These are phyloP conservation scores for Scenedesmus sp. DNA, from an alignment of 163 green algal species.

Conservation along the genomic window DNA sequence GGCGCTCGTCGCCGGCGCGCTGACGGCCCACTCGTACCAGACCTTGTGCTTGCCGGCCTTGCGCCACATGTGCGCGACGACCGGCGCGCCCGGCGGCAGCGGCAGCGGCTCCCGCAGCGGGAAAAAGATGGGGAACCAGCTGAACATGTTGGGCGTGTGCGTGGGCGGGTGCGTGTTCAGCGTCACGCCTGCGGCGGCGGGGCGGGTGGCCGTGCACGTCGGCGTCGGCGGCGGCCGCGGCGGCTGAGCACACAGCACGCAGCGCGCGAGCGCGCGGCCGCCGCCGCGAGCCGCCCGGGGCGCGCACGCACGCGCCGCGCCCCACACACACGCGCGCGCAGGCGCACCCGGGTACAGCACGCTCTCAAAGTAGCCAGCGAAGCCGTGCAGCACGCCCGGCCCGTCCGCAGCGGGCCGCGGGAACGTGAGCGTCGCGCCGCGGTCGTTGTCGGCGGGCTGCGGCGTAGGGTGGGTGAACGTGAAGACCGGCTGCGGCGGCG, in stretches of 20 bases:
- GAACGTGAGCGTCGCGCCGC: conserved; percentile 60
- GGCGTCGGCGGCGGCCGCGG: too few relatives aligned
- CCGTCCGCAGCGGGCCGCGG: conserved; percentile 43
- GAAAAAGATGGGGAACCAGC: conserved; percentile 98
- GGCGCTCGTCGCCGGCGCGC: conserved; percentile 54
- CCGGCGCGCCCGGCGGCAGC: conserved; percentile 55
- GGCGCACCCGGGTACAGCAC: conserved; percentile 79
- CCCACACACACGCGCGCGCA: too few relatives aligned
- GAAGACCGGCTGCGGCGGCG: conserved; percentile 80
- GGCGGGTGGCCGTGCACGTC: too few relatives aligned
- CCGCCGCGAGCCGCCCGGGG: too few relatives aligned
- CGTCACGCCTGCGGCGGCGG: conserved; percentile 59
- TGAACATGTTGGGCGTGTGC: conserved; percentile 95
- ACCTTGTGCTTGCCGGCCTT: conserved; percentile 83
- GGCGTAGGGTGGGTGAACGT: conserved; percentile 91
- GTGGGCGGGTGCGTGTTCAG: conserved; percentile 91
- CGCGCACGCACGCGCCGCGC: too few relatives aligned
- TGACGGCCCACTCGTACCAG: conserved; percentile 98
- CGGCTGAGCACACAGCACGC: too few relatives aligned
- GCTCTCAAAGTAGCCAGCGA: conserved; percentile 97
- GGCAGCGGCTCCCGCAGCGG: conserved; percentile 80
- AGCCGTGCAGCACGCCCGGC: conserved; percentile 79
- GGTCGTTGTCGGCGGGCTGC: conserved; percentile 65
- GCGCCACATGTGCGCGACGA: conserved; percentile 91
- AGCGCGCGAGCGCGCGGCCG: too few relatives aligned